phyloP scores from a whole-genome alignment of 805 yeast species.

The Myxozyma neotropica region DNA sequence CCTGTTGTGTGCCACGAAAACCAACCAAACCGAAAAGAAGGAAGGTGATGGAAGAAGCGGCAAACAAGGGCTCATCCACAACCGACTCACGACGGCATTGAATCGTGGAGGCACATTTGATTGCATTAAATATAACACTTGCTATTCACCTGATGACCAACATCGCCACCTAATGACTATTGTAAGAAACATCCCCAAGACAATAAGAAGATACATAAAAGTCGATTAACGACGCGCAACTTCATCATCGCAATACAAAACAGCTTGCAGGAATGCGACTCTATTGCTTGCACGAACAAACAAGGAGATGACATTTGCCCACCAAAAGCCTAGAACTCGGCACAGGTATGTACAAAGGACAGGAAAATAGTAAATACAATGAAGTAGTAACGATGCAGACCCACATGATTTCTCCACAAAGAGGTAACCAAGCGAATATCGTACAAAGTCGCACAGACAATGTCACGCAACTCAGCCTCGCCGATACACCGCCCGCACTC shows the following conservation, averaged over 20 bases:
- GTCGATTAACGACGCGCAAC: constrained; percentile 10
- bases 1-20: background rate
- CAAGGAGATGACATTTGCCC: background rate
- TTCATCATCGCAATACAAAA: constrained; percentile 11
- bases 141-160: constrained; percentile 37
- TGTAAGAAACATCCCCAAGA: constrained; percentile 25
- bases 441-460: background rate
- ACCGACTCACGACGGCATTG: constrained; percentile 8
- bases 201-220: background rate
- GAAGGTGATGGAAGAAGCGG: constrained; percentile 9
- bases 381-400: background rate
- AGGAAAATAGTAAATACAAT: background rate
- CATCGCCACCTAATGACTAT: constrained; percentile 34
- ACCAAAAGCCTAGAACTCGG: background rate
- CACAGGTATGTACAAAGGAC: no score
- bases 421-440: background rate
- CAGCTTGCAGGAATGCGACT: background rate
- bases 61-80: constrained; percentile 12
- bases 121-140: constrained; percentile 6
- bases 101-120: constrained; percentile 9
- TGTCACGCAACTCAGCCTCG: constrained; percentile 7
- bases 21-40: constrained; percentile 3
- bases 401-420: background rate
- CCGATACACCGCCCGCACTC: constrained; percentile 14
- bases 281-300: no score